Conservation (phyloP, 805 yeast genomes). For the Clavispora vitiphila region DNA sequence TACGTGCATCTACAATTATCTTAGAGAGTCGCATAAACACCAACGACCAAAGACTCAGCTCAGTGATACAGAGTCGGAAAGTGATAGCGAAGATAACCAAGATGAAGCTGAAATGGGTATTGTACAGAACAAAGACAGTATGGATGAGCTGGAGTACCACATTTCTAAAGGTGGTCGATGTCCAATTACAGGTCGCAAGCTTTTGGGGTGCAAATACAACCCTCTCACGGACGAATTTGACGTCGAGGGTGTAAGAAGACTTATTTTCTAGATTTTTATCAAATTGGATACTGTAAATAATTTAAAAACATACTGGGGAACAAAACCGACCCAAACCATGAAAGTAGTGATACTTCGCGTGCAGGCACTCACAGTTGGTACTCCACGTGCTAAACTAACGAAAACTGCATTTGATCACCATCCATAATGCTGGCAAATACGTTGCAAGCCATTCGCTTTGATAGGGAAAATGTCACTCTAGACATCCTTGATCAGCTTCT, state of each 20-base stretch:
- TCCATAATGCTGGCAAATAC: conserved; percentile 10
- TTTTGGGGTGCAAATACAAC: conserved; percentile 68
- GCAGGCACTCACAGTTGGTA: background rate
- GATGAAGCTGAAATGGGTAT: conserved; percentile 10
- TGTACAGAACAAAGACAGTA: conserved; percentile 8
- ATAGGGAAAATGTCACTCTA: conserved; percentile 41
- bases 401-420: background rate
- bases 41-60: conserved; percentile 10
- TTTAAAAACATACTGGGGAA: no score
- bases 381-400: background rate
- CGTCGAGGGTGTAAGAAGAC: conserved; percentile 66
- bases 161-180: conserved; percentile 62
- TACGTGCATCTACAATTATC: conserved; percentile 68
- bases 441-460: conserved; percentile 64
- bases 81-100: conserved; percentile 15
- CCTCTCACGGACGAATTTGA: conserved; percentile 59
- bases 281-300: no score
- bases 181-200: conserved; percentile 71
- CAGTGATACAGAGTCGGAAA: conserved; percentile 13
- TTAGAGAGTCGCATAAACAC: conserved; percentile 44
- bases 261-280: conserved; percentile 50
- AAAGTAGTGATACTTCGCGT: no score
- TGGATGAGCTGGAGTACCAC: conserved; percentile 18
- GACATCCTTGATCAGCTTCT: conserved; percentile 73
- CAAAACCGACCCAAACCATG: no score